Conservation (phyloP, 2,329 filamentous ascomycete species). For the Pseudocercospora crystallina region DNA sequence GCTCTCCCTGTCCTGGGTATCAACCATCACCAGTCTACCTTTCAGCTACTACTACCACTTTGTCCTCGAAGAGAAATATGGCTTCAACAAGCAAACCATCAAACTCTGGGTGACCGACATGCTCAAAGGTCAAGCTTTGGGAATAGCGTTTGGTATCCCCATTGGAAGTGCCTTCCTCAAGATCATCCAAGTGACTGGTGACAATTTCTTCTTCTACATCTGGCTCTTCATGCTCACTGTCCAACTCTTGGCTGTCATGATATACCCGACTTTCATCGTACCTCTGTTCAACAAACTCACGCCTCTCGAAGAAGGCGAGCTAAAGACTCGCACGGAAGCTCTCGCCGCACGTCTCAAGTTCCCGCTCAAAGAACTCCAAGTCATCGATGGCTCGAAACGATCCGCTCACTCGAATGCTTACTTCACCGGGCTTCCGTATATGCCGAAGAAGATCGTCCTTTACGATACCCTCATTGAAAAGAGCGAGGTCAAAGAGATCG, state of each 20-base stretch:
- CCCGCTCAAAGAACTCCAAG: constrained; percentile 86
- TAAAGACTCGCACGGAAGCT: constrained; percentile 84
- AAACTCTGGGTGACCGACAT: constrained; percentile 86
- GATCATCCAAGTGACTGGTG: constrained; percentile 92
- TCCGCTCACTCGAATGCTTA: constrained; percentile 89
- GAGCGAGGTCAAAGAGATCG: constrained; percentile 86
- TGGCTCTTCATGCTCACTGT: constrained; percentile 89
- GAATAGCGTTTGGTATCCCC: constrained; percentile 76
- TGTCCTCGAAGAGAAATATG: constrained; percentile 92
- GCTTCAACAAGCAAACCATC: constrained; percentile 97
- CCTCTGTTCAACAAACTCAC: constrained; percentile 98
- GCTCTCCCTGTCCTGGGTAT: constrained; percentile 79
- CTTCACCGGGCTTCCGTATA: constrained; percentile 97
- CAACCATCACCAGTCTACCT: constrained; percentile 76
- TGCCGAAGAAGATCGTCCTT: constrained; percentile 99
- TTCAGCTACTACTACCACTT: constrained; percentile 90
- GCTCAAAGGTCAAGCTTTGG: constrained; percentile 83
- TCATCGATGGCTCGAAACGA: constrained; percentile 89
- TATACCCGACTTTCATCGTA: constrained; percentile 91
- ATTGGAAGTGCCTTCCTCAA: constrained; percentile 88
- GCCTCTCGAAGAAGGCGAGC: constrained; percentile 78
- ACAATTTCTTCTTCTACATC: constrained; percentile 95
- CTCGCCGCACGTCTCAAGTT: constrained; percentile 84
- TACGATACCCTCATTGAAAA: constrained; percentile 98
- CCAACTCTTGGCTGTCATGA: constrained; percentile 91